Evolutionary conservation across 2,329 filamentous ascomycete genomes (phyloP).

Genomic region (Calycina herbarum): DNA sequence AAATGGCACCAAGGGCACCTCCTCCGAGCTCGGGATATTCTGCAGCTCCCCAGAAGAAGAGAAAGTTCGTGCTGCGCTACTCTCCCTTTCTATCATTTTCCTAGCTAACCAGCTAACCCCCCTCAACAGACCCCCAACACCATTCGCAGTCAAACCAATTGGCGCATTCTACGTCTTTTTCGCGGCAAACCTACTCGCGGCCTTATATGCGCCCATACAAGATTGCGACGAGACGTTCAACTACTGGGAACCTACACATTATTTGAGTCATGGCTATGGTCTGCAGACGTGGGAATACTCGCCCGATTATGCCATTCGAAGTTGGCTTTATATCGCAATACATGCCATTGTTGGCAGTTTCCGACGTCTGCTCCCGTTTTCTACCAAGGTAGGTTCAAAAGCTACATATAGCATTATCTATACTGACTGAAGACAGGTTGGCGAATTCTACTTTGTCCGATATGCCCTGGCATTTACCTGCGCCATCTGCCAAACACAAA

Average conservation of each 20-base stretch:
- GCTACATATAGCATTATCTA: not conserved
- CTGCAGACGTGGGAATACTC: conserved; percentile 99
- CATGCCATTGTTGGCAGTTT: conserved; percentile 74
- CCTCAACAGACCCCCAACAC: conserved; percentile 43
- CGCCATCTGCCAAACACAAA: conserved; percentile 76
- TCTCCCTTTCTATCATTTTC: not conserved
- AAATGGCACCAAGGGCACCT: conserved; percentile 43
- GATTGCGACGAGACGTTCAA: conserved; percentile 99
- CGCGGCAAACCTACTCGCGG: conserved; percentile 71
- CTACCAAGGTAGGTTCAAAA: conserved; percentile 52
- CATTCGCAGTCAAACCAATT: conserved; percentile 69
- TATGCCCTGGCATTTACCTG: conserved; percentile 73
- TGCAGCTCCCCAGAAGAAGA: conserved; percentile 23
- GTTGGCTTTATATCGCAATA: conserved; percentile 84
- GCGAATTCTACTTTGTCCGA: conserved; percentile 87
- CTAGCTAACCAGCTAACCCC: conserved; percentile 13
- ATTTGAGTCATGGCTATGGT: conserved; percentile 87
- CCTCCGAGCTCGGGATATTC: conserved; percentile 13
- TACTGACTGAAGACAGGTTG: conserved; percentile 43
- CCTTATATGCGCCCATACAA: conserved; percentile 84
- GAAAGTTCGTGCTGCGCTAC: conserved; percentile 24
- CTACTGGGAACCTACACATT: conserved; percentile 97
- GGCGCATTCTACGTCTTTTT: conserved; percentile 81
- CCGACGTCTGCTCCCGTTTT: conserved; percentile 61
- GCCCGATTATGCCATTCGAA: conserved; percentile 89